Evolutionary conservation across 768 basidiomycete genomes (phyloP), one percentile per base, ranked within the genome.

Genomic region (Rhodotorula paludigena): DNA sequence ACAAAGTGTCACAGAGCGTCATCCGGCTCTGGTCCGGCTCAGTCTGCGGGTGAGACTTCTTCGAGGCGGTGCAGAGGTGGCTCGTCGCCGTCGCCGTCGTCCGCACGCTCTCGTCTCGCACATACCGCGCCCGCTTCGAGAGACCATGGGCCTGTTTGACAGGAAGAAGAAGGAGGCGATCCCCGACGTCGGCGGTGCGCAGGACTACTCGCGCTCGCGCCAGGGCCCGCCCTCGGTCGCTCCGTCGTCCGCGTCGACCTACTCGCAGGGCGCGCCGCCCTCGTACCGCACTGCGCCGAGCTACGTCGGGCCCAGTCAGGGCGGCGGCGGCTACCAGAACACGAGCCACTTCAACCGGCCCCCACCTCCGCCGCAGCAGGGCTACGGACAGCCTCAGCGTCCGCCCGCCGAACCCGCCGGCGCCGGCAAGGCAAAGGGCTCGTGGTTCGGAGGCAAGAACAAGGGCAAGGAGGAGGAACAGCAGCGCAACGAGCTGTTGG

Each of bases 401-500:
- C 39, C 53, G n/a, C 57, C 59, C 14, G 32, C 20, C 21, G 48
- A 60, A 10, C 48, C 38, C 10, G 45, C 63, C 12, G 39, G n/a
- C 4, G n/a, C n/a, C n/a, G 60, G 14, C 36, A 57, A 69, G 59
- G 42, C 28, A 21, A 60, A 64, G 42, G 54, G 68, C 25, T 42
- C 47, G 11, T 64, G 63, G 59, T 55, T 63, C 48, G 63, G 62
- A 35, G 61, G 58, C 48, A 69, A 69, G 59, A 51, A 55, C 28
- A 63, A 63, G 49, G 35, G 16, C 15, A n/a, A 30, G 25, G 49
- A 41, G 35, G 56, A 66, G 21, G 20, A 51, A 68, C 57, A 71
- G 69, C 33, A 73, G 47, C 48, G 79, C 18, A 77, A 76, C 58
- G 77, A 80, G 66, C 71, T 81, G 42, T 77, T 81, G 59, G 60